Evolutionary conservation across 352 stramenopile species (phyloP), one percentile per base, ranked within the genome.

Genomic region (Phytophthora tentaculata): DNA sequence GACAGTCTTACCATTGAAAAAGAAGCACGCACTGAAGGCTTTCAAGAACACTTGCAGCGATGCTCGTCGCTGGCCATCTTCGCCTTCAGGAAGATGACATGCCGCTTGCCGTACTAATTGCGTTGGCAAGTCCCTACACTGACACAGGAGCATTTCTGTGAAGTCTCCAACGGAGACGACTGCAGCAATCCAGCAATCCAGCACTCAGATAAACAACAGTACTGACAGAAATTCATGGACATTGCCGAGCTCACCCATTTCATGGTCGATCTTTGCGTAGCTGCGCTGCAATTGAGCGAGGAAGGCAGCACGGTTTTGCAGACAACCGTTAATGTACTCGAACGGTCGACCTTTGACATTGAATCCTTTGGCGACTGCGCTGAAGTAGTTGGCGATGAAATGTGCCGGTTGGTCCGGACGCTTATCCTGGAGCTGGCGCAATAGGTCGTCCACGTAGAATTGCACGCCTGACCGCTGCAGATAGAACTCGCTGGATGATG

Each of bases 91-190:
- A 14, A 89, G 26, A 60, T 90, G 82, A 12, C 62, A 76, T 2
- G 73, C 71, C 32, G 77, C 68, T 28, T 84, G 80, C 20, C 72
- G 62, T 45, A 91, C 60, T 26, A 87, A 47, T 23, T 77, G 59
- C 5, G 17, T 43, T 5, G 83, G 77, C 19, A 91, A 61, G 56
- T 91, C 79, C 41, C 73, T 72, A 61, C 80, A 91, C 29, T 88
- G 79, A 28, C 73, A 83, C 79, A 63, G 77, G 5, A 91, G 32
- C 59, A 91, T 72, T 57, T 91, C 80, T 0, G 57, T 77, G 56
- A 91, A 89, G 66, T 91, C 80, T 17, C 79, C 83, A 1, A 74
- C 71, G 8, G 80, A 83, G 14, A 91, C 63, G 26, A 74, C 83
- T 90, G 53, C 32, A 39, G 32, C 12, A 39, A 16, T 39, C 7